These are phyloP conservation scores for Gaertneriomyces semiglobifer DNA, from an alignment of 192 early-diverging fungal species.

Conservation along the genomic window DNA sequence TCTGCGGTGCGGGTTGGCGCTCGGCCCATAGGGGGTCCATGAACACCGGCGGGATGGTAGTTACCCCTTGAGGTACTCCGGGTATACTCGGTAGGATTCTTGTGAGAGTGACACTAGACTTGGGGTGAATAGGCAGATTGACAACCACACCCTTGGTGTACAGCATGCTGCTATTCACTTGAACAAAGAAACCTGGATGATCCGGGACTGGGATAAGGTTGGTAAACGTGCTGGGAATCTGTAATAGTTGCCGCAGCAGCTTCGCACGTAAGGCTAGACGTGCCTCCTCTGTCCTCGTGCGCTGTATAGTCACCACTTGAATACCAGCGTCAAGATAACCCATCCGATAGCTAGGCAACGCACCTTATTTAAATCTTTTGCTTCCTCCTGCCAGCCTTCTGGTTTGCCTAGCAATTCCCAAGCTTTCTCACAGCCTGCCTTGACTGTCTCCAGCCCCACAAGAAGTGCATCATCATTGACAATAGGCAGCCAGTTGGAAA, in stretches of 20 bases:
- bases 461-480: conserved; percentile 49
- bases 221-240: conserved; percentile 48
- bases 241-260: conserved; percentile 42
- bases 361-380: too few relatives aligned
- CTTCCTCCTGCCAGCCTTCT: too few relatives aligned
- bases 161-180: conserved; percentile 43
- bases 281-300: conserved; percentile 38
- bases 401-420: background rate
- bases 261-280: conserved; percentile 49
- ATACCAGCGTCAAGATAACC: background rate
- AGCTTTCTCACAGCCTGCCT: conserved; percentile 37
- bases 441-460: conserved; percentile 42
- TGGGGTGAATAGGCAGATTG: conserved; percentile 52
- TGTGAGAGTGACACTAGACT: conserved; percentile 50
- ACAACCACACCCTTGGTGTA: conserved; percentile 50
- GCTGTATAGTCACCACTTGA: background rate
- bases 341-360: too few relatives aligned
- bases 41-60: conserved; percentile 56
- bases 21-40: conserved; percentile 51
- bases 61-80: conserved; percentile 50
- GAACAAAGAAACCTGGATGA: conserved; percentile 52
- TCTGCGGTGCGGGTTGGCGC: conserved; percentile 38
- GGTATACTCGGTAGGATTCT: conserved; percentile 52
- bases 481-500: conserved; percentile 56
- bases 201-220: conserved; percentile 44